Base-by-base conservation (phyloP, 1,284 basidiomycete species). In the Cryptococcus sp. region DNA sequence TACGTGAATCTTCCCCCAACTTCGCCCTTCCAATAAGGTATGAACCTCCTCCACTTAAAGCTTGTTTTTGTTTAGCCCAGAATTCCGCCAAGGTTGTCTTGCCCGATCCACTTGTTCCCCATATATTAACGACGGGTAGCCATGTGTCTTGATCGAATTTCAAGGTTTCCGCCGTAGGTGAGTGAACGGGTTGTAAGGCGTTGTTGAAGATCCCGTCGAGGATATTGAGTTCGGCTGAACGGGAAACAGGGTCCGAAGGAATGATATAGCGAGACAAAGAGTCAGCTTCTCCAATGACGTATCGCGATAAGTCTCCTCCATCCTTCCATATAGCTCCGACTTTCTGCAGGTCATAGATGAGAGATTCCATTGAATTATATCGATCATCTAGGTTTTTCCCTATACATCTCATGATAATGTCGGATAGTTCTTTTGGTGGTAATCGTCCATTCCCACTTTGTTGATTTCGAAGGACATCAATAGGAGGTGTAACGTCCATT, bases 351-450 rank as follows among this genome's bases (percentile, higher is more conserved):
- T 76, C 74, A 56, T 70, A 67, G 4, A 63, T 53, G 23, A 76
- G 56, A 3, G 69, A 47, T 2, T 65, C 61, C 10, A 72, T 46
- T 5, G 63, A 61, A 36, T 59, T 56, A 49, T 76, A 76, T 1
- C 74, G 66, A 3, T 67, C 65, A 14, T 70, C 66, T 1, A 61
- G 53, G 35, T 72, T 71, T 41, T 66, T 63, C 0, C 62, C 56
- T 4, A 74, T 55, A 30, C 71, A 68, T n/a, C 65, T 58, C 60
- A 67, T 61, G 53, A 76, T 61, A 49, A 76, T 68, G 32, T 70
- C 69, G 8, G 62, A 68, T 6, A 75, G 60, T 41, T 65, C 58
- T 10, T 49, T 43, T 1, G 72, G 71, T 2, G 69, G 67, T 0
- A 66, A 47, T 11, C 58, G 35, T 4, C 52, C 49, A 7, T 54